Conservation (phyloP, 805 yeast genomes). For the Myxozyma geophila region DNA sequence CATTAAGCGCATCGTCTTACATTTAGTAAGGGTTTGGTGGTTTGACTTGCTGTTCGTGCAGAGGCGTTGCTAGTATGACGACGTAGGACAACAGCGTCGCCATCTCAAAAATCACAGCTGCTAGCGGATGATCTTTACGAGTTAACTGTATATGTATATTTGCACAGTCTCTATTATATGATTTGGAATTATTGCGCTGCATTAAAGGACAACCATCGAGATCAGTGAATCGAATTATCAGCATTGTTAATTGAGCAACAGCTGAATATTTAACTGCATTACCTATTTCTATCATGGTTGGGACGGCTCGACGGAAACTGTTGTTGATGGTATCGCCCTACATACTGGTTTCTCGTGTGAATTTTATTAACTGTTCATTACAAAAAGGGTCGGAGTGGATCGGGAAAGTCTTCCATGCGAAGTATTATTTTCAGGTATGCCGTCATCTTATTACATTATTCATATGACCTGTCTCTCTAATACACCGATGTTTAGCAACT, state of each 20-base stretch:
- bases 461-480: not conserved
- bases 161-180: too few species aligned
- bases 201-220: not conserved
- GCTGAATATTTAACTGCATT: too few species aligned
- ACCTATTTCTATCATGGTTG: constrained; percentile 17
- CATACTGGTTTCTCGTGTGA: not conserved
- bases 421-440: constrained; percentile 75
- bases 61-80: too few species aligned
- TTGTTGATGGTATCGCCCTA: constrained; percentile 55
- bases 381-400: constrained; percentile 68
- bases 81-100: too few species aligned
- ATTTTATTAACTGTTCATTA: not conserved
- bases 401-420: constrained; percentile 97
- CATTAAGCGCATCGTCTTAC: too few species aligned
- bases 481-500: constrained; percentile 55
- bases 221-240: not conserved
- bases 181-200: too few species aligned
- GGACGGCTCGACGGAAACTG: constrained; percentile 57
- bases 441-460: not conserved
- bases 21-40: too few species aligned
- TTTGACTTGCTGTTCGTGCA: too few species aligned
- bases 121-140: too few species aligned
- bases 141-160: too few species aligned
- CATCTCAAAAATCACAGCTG: too few species aligned
- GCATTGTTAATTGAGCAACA: not conserved